Conservation (phyloP, 768 basidiomycete genomes). For the Tylopilus sp. region DNA sequence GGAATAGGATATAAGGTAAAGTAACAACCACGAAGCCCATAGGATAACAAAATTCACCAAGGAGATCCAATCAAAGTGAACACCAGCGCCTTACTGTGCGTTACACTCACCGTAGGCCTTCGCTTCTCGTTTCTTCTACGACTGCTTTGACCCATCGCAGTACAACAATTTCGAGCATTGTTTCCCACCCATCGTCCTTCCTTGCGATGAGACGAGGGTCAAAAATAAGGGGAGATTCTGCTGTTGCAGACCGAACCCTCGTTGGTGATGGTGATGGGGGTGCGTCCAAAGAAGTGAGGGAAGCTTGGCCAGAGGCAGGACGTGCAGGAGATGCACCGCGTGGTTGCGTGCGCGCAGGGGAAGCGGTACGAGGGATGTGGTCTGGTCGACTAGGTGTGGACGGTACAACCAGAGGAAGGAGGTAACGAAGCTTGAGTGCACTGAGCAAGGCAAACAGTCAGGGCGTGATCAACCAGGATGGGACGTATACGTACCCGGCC, state of each 20-base stretch:
- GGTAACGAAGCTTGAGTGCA: constrained; percentile 80
- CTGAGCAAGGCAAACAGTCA: constrained; percentile 34
- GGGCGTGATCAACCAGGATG: neutral
- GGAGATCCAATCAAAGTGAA: neutral
- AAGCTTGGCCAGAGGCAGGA: constrained; percentile 11
- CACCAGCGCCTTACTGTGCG: neutral
- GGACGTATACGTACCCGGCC: constrained; percentile 61
- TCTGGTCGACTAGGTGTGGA: constrained; percentile 33
- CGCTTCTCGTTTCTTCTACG: constrained; percentile 61
- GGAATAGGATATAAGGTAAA: constrained; percentile 14
- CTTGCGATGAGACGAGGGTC: constrained; percentile 72
- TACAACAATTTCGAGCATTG: constrained; percentile 66
- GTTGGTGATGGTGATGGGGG: constrained; percentile 32
- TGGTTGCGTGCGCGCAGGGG: constrained; percentile 15
- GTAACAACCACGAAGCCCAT: constrained; percentile 2
- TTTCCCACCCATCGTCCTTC: constrained; percentile 76
- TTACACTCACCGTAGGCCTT: constrained; percentile 19
- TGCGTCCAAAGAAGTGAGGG: neutral
- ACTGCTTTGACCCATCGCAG: constrained; percentile 65
- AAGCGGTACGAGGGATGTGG: constrained; percentile 23
- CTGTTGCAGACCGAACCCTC: constrained; percentile 36
- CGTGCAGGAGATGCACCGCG: constrained; percentile 26
- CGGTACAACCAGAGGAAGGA: constrained; percentile 63
- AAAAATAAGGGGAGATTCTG: constrained; percentile 56
- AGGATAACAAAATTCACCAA: constrained; percentile 7